Conservation (phyloP, 345 rosid species). For the Pistacia integerrima region DNA sequence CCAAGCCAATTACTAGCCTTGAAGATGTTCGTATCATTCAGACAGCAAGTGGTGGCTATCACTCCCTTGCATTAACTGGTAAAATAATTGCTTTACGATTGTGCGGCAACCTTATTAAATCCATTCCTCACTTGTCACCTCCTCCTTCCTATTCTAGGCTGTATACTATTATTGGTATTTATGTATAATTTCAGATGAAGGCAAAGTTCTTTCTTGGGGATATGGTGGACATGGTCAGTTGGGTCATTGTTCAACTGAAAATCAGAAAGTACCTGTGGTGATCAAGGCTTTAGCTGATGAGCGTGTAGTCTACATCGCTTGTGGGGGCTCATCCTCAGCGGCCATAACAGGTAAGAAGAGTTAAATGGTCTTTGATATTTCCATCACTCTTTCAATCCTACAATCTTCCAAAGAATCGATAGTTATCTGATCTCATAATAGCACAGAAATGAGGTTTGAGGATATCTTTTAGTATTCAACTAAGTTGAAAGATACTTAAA, state of each 20-base stretch:
- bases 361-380: not conserved
- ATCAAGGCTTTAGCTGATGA: slow-evolving; percentile 71
- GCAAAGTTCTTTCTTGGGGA: slow-evolving; percentile 92
- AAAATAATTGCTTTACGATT: slow-evolving; percentile 21
- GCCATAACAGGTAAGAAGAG: slow-evolving; percentile 64
- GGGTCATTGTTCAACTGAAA: slow-evolving; percentile 64
- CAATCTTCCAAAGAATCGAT: not conserved
- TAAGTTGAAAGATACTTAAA: no score
- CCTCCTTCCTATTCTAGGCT: not conserved
- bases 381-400: not conserved
- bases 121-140: not conserved
- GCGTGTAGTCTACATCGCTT: slow-evolving; percentile 55
- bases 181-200: slow-evolving; percentile 56
- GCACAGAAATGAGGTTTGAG: no score
- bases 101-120: not conserved
- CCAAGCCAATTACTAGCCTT: slow-evolving; percentile 67
- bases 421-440: no score
- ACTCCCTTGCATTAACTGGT: slow-evolving; percentile 90
- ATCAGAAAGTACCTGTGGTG: slow-evolving; percentile 44
- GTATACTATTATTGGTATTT: slow-evolving; percentile 1
- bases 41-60: slow-evolving; percentile 91
- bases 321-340: slow-evolving; percentile 94
- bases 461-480: no score
- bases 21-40: slow-evolving; percentile 57
- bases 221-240: slow-evolving; percentile 93